Evolutionary conservation across 305 asterid genomes (phyloP).

Genomic region (Fraxinus dipetala): DNA sequence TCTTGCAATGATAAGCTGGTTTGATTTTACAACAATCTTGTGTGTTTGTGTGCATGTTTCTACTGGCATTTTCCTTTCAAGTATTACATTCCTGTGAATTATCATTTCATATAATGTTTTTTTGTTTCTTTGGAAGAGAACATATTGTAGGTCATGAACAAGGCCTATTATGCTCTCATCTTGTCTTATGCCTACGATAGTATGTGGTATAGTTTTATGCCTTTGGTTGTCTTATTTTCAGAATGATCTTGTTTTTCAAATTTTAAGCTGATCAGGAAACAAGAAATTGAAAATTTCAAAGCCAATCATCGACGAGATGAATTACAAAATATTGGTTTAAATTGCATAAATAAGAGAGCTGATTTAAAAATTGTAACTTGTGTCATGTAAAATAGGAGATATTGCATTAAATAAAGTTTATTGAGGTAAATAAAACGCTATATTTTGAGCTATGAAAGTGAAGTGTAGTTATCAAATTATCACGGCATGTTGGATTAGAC

Average conservation of each 20-base stretch:
- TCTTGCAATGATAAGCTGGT: neutral
- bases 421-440: neutral
- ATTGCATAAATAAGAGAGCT: neutral
- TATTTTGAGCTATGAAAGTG: neutral
- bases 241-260: neutral
- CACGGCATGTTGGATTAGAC: neutral
- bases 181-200: neutral
- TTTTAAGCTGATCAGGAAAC: neutral
- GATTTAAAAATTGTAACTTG: neutral
- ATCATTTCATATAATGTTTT: neutral
- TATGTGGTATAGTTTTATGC: neutral
- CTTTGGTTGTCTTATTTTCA: neutral
- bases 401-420: too few relatives aligned
- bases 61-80: neutral
- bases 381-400: neutral
- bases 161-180: neutral
- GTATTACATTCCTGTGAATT: neutral
- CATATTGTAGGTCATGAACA: neutral
- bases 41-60: neutral
- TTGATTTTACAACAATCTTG: neutral
- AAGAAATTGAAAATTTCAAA: neutral
- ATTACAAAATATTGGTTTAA: neutral
- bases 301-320: neutral
- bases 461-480: neutral
- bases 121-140: neutral